Conservation (phyloP, 1,284 basidiomycete species). For the Fomitopsis schrenkii region DNA sequence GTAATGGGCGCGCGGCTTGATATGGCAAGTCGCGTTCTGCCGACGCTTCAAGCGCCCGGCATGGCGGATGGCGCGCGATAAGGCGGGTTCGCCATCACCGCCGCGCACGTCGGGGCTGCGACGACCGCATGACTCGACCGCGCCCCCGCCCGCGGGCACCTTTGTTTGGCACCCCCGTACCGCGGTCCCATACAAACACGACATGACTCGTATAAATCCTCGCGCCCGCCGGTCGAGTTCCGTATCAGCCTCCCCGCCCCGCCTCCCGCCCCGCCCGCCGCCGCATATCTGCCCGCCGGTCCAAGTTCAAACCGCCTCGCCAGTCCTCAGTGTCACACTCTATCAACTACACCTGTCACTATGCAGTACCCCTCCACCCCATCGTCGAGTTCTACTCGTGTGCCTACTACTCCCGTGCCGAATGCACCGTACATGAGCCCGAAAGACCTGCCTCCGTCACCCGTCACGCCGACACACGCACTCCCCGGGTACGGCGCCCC, state of each 20-base stretch:
- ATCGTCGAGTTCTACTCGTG: neutral
- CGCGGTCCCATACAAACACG: neutral
- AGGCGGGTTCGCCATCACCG: neutral
- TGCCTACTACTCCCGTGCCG: slow-evolving; percentile 2
- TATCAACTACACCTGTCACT: neutral
- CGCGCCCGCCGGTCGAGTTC: neutral
- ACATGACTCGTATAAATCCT: slow-evolving; percentile 6
- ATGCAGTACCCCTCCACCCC: slow-evolving; percentile 4
- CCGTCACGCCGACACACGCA: slow-evolving; percentile 4
- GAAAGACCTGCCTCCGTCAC: slow-evolving; percentile 9
- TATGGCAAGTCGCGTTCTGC: neutral
- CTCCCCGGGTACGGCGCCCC: neutral
- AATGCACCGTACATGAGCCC: slow-evolving; percentile 13
- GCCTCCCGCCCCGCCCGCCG: neutral
- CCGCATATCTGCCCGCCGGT: neutral
- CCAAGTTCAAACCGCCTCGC: neutral
- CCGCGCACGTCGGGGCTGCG: slow-evolving; percentile 2
- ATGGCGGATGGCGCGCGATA: neutral
- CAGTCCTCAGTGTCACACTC: neutral
- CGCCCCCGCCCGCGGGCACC: neutral
- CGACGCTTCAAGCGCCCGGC: slow-evolving; percentile 1
- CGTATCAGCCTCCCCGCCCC: slow-evolving; percentile 2
- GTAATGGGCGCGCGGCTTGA: neutral
- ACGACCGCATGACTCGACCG: slow-evolving; percentile 1
- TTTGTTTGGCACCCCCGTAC: neutral